Evolutionary conservation across 257 asterid genomes (phyloP).

Genomic region (Solanum verrucosum): DNA sequence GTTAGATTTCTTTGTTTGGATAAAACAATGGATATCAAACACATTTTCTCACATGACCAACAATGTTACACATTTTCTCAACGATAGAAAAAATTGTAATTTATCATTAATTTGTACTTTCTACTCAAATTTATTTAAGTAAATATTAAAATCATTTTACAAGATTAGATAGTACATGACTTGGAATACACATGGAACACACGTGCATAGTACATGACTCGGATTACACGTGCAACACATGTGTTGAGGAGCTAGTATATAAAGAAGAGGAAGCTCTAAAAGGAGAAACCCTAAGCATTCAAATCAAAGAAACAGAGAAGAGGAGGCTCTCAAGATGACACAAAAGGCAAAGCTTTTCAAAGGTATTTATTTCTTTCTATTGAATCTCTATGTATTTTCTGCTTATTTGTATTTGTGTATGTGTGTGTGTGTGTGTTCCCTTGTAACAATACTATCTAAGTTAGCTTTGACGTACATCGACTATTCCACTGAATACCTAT

Average conservation of each 20-base stretch:
- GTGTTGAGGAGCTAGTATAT: background rate
- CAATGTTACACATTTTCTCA: too few species aligned
- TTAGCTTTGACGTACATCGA: background rate
- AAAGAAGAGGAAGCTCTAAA: background rate
- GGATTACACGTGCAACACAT: background rate
- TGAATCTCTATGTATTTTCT: background rate
- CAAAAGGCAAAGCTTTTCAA: background rate
- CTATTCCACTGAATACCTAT: background rate
- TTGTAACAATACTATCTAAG: background rate
- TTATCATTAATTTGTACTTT: too few species aligned
- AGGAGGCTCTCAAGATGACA: background rate
- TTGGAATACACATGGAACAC: background rate
- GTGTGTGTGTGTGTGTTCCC: background rate
- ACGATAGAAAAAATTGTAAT: background rate
- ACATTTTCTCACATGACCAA: too few species aligned
- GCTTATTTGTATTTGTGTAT: background rate
- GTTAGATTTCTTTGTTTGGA: too few species aligned
- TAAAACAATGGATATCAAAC: too few species aligned
- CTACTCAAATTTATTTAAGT: background rate
- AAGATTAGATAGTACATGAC: background rate
- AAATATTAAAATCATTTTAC: background rate
- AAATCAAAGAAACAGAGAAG: background rate
- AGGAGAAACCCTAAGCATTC: background rate
- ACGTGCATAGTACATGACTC: background rate
- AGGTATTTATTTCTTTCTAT: background rate